Evolutionary conservation across 495 filamentous ascomycete species (phyloP).

Genomic region (Podospora bellae-mahoneyi): DNA sequence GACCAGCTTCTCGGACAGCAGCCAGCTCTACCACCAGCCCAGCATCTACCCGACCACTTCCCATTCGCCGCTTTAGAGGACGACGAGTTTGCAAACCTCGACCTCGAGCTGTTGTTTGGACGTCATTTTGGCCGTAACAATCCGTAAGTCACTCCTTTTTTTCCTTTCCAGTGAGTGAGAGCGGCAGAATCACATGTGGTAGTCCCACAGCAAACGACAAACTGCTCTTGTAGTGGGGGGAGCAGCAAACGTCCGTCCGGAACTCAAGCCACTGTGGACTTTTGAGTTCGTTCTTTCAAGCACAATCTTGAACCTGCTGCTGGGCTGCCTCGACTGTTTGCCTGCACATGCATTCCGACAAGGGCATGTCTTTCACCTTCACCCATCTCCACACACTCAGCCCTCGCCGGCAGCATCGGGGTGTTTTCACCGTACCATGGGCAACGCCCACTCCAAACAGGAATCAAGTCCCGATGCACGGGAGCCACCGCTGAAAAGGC

Average conservation of each 20-base stretch:
- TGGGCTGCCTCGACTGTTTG: background rate
- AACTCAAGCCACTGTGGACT: background rate
- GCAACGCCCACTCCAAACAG: background rate
- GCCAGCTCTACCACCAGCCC: background rate
- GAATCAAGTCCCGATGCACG: background rate
- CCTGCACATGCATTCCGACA: background rate
- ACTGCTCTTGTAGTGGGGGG: background rate
- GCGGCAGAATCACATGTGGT: background rate
- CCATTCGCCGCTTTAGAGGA: background rate
- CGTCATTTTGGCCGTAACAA: background rate
- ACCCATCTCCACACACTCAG: background rate
- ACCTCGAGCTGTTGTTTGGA: background rate
- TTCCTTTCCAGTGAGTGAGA: no score
- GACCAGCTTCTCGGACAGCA: background rate
- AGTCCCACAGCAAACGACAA: background rate
- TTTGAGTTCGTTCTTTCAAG: background rate
- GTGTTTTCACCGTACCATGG: background rate
- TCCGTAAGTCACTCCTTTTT: background rate
- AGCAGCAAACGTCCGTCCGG: no score
- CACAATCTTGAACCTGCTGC: background rate
- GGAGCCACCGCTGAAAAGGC: background rate
- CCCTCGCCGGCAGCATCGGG: no score
- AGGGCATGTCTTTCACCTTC: background rate
- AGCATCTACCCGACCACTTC: background rate
- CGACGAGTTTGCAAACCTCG: no score